Conservation (phyloP, 306 rosid genomes). For the Spatholobus suberectus region DNA sequence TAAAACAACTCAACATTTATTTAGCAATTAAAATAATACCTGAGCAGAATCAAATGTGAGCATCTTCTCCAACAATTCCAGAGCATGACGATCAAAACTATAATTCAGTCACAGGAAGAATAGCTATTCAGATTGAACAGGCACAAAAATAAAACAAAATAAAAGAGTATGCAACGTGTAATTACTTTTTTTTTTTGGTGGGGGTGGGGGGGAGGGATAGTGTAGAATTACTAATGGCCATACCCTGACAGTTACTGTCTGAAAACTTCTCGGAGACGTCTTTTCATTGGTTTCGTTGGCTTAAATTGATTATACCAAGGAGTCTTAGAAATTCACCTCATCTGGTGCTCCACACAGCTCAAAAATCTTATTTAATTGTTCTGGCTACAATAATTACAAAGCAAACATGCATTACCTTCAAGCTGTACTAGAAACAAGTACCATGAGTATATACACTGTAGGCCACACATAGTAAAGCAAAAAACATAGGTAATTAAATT, state of each 20-base stretch:
- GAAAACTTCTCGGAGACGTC: conserved; percentile 68
- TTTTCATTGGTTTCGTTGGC: conserved; percentile 68
- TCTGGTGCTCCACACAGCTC: conserved; percentile 86
- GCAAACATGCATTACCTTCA: conserved; percentile 11
- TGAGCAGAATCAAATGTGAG: conserved; percentile 74
- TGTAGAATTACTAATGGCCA: conserved; percentile 5
- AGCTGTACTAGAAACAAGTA: not conserved
- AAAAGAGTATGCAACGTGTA: not conserved
- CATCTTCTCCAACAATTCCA: conserved; percentile 75
- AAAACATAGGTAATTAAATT: not conserved
- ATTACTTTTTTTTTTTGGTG: not conserved
- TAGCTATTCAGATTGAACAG: conserved; percentile 3
- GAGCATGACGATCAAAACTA: conserved; percentile 73
- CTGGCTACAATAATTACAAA: conserved; percentile 59
- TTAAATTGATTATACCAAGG: conserved; percentile 76
- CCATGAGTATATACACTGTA: not conserved
- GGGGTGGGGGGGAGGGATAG: not conserved
- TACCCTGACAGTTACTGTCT: conserved; percentile 58
- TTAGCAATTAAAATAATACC: conserved; percentile 47
- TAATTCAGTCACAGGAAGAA: conserved; percentile 20
- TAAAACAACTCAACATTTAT: not conserved
- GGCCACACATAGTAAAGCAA: not conserved
- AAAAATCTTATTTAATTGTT: conserved; percentile 70
- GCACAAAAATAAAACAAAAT: not conserved
- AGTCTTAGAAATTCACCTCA: conserved; percentile 60